These are phyloP conservation scores for Amanita pseudoporphyria DNA, from an alignment of 768 basidiomycete species.

Conservation along the genomic window DNA sequence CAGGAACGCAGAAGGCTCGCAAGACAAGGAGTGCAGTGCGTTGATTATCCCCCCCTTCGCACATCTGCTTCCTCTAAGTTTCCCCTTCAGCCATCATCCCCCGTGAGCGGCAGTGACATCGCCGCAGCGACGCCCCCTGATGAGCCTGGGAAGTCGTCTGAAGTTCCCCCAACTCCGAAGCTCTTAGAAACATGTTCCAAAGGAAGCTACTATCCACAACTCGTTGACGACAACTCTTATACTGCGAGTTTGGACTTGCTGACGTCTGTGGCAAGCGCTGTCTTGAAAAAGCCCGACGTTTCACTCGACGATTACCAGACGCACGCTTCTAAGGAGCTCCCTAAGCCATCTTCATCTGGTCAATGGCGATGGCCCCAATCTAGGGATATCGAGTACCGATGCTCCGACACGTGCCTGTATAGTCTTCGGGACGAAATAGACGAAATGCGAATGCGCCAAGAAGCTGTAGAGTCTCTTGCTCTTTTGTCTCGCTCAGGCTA, in stretches of 20 bases:
- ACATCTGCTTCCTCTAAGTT: constrained; percentile 10
- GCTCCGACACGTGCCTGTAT: neutral
- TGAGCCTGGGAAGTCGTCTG: neutral
- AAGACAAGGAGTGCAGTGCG: constrained; percentile 11
- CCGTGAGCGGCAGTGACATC: neutral
- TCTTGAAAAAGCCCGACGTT: neutral
- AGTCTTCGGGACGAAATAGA: constrained; percentile 6
- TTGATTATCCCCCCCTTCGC: constrained; percentile 17
- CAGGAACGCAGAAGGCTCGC: constrained; percentile 15
- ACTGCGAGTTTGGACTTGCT: constrained; percentile 1
- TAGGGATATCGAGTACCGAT: constrained; percentile 17
- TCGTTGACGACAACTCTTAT: neutral
- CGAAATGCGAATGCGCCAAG: neutral
- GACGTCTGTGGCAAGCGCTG: constrained; percentile 6
- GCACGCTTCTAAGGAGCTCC: constrained; percentile 8
- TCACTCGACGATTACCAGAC: constrained; percentile 14
- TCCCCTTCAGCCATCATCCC: neutral
- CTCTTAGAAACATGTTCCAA: neutral
- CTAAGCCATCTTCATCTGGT: constrained; percentile 8
- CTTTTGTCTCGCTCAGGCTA: constrained; percentile 7
- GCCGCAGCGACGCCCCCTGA: neutral
- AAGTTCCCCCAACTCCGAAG: neutral
- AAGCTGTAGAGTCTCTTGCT: constrained; percentile 6
- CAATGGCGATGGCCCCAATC: constrained; percentile 38
- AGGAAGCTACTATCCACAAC: neutral